These are phyloP conservation scores for Tetraselmis striata DNA, from an alignment of 139 green algal genomes.

Conservation along the genomic window DNA sequence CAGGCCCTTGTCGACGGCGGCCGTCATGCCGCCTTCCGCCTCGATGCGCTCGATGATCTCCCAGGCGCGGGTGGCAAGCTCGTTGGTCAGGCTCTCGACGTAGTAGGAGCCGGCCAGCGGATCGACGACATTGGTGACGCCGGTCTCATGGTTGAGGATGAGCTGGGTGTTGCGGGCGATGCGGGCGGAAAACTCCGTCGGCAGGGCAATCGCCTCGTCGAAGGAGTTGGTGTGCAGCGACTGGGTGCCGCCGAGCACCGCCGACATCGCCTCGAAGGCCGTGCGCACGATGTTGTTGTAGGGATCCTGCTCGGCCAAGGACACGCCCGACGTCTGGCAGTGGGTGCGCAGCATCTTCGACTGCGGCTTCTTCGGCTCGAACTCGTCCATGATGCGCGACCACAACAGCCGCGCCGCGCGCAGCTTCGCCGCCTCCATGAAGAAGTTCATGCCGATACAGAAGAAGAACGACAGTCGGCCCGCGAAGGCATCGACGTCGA, in stretches of 20 bases:
- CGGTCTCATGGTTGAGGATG: conserved; percentile 27
- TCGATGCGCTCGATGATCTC: no score
- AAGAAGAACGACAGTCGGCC: conserved; percentile 55
- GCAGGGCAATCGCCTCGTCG: conserved; percentile 26
- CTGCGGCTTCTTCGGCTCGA: conserved; percentile 33
- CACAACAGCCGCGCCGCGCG: conserved; percentile 52
- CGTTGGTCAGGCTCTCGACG: conserved; percentile 29
- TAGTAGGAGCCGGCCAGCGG: conserved; percentile 35
- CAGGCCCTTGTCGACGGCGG: conserved; percentile 45
- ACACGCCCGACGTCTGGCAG: conserved; percentile 52
- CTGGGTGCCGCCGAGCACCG: conserved; percentile 30
- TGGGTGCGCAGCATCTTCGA: conserved; percentile 55
- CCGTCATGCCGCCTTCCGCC: conserved; percentile 54
- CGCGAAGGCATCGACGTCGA: conserved; percentile 39
- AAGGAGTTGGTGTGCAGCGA: conserved; percentile 34
- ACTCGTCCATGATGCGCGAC: conserved; percentile 49
- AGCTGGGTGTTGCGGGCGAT: conserved; percentile 35
- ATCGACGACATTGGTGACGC: conserved; percentile 31
- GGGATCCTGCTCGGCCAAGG: conserved; percentile 31
- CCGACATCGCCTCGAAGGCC: conserved; percentile 29
- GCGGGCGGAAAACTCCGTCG: conserved; percentile 15
- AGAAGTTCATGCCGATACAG: conserved; percentile 66
- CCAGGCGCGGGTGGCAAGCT: no score
- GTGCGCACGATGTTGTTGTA: no score
- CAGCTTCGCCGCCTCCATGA: conserved; percentile 58